Percentiles rank a stretch among this genome's conserved stretches.
phyloP scores from a whole-genome alignment of 345 rosid genomes.

The Psidium friedrichsthalianum region DNA sequence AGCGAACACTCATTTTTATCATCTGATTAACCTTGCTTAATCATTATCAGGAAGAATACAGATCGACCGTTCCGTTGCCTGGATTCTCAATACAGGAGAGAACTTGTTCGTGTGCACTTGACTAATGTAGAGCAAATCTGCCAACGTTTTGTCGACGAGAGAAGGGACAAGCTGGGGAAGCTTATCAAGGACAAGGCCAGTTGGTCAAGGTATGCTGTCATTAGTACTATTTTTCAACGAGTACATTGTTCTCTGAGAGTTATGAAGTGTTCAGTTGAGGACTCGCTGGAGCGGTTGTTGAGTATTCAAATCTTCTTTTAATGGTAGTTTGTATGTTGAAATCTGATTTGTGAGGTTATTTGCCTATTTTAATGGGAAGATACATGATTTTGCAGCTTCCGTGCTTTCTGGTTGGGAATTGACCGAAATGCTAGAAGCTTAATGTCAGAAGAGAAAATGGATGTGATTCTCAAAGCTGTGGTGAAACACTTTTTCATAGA shows the following conservation, averaged over 20 bases:
- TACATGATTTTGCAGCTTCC: constrained; percentile 43
- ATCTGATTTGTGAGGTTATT: neutral
- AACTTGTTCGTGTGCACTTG: constrained; percentile 86
- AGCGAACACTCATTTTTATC: neutral
- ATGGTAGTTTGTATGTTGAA: neutral
- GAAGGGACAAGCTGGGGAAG: constrained; percentile 49
- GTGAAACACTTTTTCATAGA: constrained; percentile 84
- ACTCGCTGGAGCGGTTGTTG: neutral
- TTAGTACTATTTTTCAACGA: neutral
- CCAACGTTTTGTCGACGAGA: constrained; percentile 79
- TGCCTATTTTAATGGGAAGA: neutral
- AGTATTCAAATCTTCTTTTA: neutral
- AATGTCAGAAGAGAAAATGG: constrained; percentile 80
- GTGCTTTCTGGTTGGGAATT: constrained; percentile 75
- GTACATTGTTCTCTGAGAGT: neutral
- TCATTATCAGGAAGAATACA: constrained; percentile 61
- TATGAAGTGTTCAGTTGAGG: neutral
- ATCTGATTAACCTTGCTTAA: neutral
- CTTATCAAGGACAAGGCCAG: constrained; percentile 71
- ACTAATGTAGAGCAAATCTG: constrained; percentile 81
- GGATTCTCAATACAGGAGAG: constrained; percentile 70
- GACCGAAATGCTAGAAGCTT: constrained; percentile 55
- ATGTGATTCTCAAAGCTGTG: constrained; percentile 66
- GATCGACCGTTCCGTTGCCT: constrained; percentile 96
- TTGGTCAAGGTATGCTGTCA: constrained; percentile 64